Conservation (phyloP, 495 filamentous ascomycete genomes). For the Cercophora scortea region DNA sequence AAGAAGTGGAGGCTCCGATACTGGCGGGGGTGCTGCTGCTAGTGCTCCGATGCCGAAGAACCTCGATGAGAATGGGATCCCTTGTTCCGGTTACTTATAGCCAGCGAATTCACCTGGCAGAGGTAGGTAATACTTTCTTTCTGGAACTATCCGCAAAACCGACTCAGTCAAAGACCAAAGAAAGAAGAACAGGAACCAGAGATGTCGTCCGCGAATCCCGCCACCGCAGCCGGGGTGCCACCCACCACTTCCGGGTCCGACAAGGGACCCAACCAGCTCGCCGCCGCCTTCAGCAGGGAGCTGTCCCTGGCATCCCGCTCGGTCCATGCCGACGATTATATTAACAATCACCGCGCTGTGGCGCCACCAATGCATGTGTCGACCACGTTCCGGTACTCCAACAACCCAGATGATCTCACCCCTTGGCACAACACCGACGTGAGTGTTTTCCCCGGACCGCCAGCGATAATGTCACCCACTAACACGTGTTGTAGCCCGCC, state of each 20-base stretch:
- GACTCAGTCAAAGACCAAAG: too few relatives aligned
- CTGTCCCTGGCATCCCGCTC: slow-evolving; percentile 58
- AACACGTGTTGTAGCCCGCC: slow-evolving; percentile 21
- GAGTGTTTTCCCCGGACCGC: slow-evolving; percentile 4
- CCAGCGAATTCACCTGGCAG: too few relatives aligned
- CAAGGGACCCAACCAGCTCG: slow-evolving; percentile 15
- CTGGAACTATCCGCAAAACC: too few relatives aligned
- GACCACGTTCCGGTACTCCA: slow-evolving; percentile 77
- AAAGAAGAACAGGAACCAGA: too few relatives aligned
- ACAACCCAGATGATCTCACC: slow-evolving; percentile 55
- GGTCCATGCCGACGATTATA: slow-evolving; percentile 79
- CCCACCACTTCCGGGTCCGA: background rate
- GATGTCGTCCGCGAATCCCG: too few relatives aligned
- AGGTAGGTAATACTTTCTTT: too few relatives aligned
- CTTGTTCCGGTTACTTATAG: too few relatives aligned
- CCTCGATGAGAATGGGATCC: too few relatives aligned
- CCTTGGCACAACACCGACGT: slow-evolving; percentile 40
- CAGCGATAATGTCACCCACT: background rate
- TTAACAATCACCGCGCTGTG: slow-evolving; percentile 66
- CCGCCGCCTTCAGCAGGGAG: slow-evolving; percentile 16
- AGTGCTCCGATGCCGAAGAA: too few relatives aligned
- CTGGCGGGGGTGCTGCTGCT: too few relatives aligned
- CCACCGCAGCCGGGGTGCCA: background rate
- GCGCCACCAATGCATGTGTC: slow-evolving; percentile 81
- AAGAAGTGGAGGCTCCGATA: too few relatives aligned